phyloP scores from a whole-genome alignment of 2,329 filamentous ascomycete species.

The Alternaria sp. region DNA sequence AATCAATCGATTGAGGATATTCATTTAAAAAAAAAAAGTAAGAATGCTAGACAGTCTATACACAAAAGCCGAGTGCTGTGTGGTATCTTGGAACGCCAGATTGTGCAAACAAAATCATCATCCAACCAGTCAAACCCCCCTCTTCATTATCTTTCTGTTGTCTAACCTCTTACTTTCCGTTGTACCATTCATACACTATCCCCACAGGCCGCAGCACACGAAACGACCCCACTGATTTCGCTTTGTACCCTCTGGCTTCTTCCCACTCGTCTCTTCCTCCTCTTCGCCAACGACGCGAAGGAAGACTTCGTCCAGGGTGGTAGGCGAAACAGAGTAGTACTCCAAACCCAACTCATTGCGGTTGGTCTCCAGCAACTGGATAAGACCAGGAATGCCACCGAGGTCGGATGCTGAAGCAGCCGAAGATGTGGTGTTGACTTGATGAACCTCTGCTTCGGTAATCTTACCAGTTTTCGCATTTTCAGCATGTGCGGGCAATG shows the following conservation, averaged over 20 bases:
- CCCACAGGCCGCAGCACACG: background rate
- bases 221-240: constrained; percentile 1
- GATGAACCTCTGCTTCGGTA: constrained; percentile 27
- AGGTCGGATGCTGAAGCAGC: constrained; percentile 22
- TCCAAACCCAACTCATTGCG: constrained; percentile 75
- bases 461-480: constrained; percentile 19
- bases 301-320: constrained; percentile 91
- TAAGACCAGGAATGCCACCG: constrained; percentile 70
- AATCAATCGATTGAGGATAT: constrained; percentile 9
- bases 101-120: background rate
- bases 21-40: background rate
- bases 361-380: constrained; percentile 75
- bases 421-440: constrained; percentile 26
- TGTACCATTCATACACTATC: background rate
- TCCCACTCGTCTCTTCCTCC: constrained; percentile 57
- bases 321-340: constrained; percentile 87
- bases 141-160: background rate
- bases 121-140: background rate
- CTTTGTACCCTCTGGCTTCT: constrained; percentile 14
- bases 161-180: background rate
- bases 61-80: background rate
- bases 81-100: constrained; percentile 2
- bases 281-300: constrained; percentile 79
- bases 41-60: background rate
- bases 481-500: constrained; percentile 27